phyloP scores from a whole-genome alignment of 495 filamentous ascomycete genomes.

The Neurospora sublineolata region DNA sequence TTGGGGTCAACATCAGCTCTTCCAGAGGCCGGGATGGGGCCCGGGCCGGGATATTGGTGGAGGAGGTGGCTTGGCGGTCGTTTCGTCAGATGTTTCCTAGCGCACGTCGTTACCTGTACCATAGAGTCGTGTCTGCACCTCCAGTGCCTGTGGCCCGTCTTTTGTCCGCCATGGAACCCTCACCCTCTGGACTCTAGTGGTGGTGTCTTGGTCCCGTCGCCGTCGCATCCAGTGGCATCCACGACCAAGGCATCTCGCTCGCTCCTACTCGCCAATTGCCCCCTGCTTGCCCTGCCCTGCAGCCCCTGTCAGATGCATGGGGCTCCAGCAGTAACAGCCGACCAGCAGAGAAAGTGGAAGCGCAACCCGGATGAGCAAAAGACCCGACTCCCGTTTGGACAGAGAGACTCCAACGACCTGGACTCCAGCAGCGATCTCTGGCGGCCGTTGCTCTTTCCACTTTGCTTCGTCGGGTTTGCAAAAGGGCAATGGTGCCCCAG shows the following conservation, averaged over 20 bases:
- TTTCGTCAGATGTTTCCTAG: slow-evolving; percentile 10
- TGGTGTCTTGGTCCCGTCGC: background rate
- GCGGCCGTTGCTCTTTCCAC: background rate
- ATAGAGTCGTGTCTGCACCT: background rate
- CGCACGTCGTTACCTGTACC: background rate
- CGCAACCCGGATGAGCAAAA: background rate
- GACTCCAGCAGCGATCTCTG: background rate
- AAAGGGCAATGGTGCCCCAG: background rate
- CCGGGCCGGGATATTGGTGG: background rate
- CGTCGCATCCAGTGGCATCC: background rate
- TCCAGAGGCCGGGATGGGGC: background rate
- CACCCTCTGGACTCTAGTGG: background rate
- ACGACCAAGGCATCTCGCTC: background rate
- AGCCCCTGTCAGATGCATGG: background rate
- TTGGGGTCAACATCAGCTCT: background rate
- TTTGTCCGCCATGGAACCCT: background rate
- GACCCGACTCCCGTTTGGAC: background rate
- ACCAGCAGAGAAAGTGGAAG: background rate
- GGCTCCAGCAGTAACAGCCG: background rate
- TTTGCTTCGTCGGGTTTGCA: background rate
- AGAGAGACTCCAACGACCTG: background rate
- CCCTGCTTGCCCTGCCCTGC: background rate
- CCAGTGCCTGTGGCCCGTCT: background rate
- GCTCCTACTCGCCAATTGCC: background rate
- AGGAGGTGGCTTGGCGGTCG: slow-evolving; percentile 2